Conservation (phyloP, 495 filamentous ascomycete species). For the Xylaria longipes region DNA sequence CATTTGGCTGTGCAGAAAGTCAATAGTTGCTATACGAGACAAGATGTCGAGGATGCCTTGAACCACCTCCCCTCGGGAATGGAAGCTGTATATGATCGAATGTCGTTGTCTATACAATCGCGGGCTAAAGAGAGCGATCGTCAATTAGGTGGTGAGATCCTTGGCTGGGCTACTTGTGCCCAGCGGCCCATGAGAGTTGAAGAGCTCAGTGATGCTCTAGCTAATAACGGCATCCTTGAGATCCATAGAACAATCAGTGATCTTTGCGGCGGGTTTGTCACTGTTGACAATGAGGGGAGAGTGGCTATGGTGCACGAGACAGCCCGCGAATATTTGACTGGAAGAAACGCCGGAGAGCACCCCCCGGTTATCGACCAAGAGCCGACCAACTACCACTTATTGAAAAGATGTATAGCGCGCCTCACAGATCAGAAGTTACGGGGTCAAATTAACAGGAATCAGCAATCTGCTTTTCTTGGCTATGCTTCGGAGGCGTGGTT, state of each 20-base stretch:
- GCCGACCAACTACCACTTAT: constrained; percentile 23
- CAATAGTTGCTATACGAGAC: constrained; percentile 37
- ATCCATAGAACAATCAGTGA: constrained; percentile 41
- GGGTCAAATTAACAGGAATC: constrained; percentile 15
- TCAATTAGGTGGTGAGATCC: constrained; percentile 38
- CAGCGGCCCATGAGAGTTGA: constrained; percentile 38
- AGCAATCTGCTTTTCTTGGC: constrained; percentile 24
- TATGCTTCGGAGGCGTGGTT: constrained; percentile 43
- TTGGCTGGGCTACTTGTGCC: constrained; percentile 39
- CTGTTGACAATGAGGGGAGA: constrained; percentile 42
- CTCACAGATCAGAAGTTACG: constrained; percentile 35
- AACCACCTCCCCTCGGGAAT: constrained; percentile 48
- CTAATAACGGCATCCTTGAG: constrained; percentile 37
- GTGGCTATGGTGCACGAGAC: constrained; percentile 54
- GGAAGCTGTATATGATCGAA: constrained; percentile 50
- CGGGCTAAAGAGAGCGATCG: constrained; percentile 30
- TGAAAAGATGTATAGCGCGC: constrained; percentile 31
- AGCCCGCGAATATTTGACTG: constrained; percentile 48
- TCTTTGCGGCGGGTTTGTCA: constrained; percentile 50
- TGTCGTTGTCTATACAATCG: constrained; percentile 39
- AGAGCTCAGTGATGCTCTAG: constrained; percentile 41
- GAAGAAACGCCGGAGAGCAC: constrained; percentile 21
- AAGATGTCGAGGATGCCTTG: constrained; percentile 39
- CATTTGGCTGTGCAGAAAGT: constrained; percentile 45
- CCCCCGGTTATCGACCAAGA: constrained; percentile 19